Base-by-base conservation (phyloP, 805 yeast genomes). In the Starmerella bombi region DNA sequence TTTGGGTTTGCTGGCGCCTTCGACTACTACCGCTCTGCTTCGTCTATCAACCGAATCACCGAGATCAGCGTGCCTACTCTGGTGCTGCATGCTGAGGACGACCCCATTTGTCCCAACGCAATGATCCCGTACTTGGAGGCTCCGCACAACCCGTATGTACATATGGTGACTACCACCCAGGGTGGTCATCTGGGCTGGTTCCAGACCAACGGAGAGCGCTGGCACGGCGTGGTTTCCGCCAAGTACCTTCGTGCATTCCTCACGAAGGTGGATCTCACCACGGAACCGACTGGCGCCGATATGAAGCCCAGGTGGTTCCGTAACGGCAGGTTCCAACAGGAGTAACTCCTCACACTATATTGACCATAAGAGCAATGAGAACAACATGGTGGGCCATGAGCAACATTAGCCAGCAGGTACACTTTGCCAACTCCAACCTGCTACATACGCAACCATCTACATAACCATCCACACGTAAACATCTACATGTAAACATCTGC, bases 151-250 rank as follows among this genome's bases (percentile, higher is more conserved):
- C 91, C 93, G 1, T 73, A 69, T 53, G 59, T 74, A 25, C 60
- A 70, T 33, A 49, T 77, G 52, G 64, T 75, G 4, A 69, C 74
- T 43, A 77, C 86, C 5, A 66, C 70, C 32, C 64, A 71, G 38
- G 94, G 94, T 5, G 93, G 93, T 1, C 94, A 82, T 59, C 66
- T 82, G 40, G 91, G 82, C n/a, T 82, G 79, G 78, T 82, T 74
- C 45, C 65, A 69, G 48, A 59, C 65, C 36, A 61, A 67, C 20
- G 79, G 80, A 20, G 64, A 65, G 32, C 71, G 84, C 51, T 83
- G 93, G 93, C 73, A 69, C 49, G 59, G 72, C 3, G 61, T 63
- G 6, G 78, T 77, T 20, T 44, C 75, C 32, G 58, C 72, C 20
- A 60, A 62, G 42, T 65, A 70, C 47, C 55, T 71, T 44, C 48